Conservation (phyloP, 345 rosid species). For the Citrus sinensis region DVS_A1.0 CM039163.1:43503001-43503500, state of each 20-base stretch:
- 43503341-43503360: slow-evolving; percentile 52
- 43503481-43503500: slow-evolving; percentile 23
- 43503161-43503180: slow-evolving; percentile 49
- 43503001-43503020: slow-evolving; percentile 53
- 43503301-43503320: slow-evolving; percentile 66
- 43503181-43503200: slow-evolving; percentile 57
- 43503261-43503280: slow-evolving; percentile 46
- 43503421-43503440: slow-evolving; percentile 26
- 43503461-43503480: slow-evolving; percentile 41
- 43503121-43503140: slow-evolving; percentile 69
- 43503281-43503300: slow-evolving; percentile 45
- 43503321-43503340: slow-evolving; percentile 52
- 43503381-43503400: not conserved
- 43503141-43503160: slow-evolving; percentile 64
- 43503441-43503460: slow-evolving; percentile 50
- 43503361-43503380: slow-evolving; percentile 37
- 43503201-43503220: slow-evolving; percentile 60
- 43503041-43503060: slow-evolving; percentile 46
- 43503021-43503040: slow-evolving; percentile 52
- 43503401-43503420: too few species aligned
- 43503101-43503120: slow-evolving; percentile 63
- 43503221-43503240: slow-evolving; percentile 59
- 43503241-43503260: slow-evolving; percentile 59
- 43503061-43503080: slow-evolving; percentile 44
- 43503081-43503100: slow-evolving; percentile 59